Evolutionary conservation across 2,329 filamentous ascomycete species (phyloP).

Genomic region (Ascochyta rabiei): DNA sequence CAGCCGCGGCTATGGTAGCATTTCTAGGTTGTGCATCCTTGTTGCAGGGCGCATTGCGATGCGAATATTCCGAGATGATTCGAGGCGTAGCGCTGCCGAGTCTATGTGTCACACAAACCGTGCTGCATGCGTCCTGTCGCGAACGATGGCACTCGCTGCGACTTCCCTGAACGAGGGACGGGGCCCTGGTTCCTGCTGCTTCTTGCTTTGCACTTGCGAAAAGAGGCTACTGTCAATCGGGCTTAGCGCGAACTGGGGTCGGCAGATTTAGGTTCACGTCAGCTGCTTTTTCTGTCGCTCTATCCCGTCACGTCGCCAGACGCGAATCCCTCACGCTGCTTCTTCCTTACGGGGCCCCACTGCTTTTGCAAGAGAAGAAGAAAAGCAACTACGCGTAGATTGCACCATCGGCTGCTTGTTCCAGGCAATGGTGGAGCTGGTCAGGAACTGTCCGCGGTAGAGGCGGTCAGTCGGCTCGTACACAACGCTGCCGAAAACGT

Average conservation of each 20-base stretch:
- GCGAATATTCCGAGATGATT: slow-evolving; percentile 32
- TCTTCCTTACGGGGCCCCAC: background rate
- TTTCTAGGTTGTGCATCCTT: slow-evolving; percentile 47
- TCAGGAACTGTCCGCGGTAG: slow-evolving; percentile 24
- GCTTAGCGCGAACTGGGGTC: slow-evolving; percentile 34
- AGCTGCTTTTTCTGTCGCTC: slow-evolving; percentile 26
- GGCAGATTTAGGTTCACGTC: slow-evolving; percentile 33
- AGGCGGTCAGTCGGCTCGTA: slow-evolving; percentile 32
- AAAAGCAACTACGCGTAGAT: slow-evolving; percentile 7
- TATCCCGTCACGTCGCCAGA: slow-evolving; percentile 14
- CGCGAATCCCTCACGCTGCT: slow-evolving; percentile 14
- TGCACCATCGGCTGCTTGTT: slow-evolving; percentile 2
- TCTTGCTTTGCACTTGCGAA: slow-evolving; percentile 11
- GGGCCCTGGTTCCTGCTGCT: slow-evolving; percentile 11
- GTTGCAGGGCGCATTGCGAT: slow-evolving; percentile 29
- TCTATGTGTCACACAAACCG: slow-evolving; percentile 39
- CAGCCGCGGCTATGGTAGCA: slow-evolving; percentile 53
- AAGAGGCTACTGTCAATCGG: slow-evolving; percentile 12
- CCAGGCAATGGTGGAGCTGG: background rate
- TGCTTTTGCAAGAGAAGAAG: background rate
- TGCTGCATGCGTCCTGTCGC: slow-evolving; percentile 23
- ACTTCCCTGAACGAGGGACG: slow-evolving; percentile 17
- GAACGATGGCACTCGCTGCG: slow-evolving; percentile 28
- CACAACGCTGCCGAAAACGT: slow-evolving; percentile 36
- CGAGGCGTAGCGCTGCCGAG: slow-evolving; percentile 26